Evolutionary conservation across 345 rosid species (phyloP), one percentile per base, ranked within the genome.

Genomic region (Arabidopsis suecica): DNA sequence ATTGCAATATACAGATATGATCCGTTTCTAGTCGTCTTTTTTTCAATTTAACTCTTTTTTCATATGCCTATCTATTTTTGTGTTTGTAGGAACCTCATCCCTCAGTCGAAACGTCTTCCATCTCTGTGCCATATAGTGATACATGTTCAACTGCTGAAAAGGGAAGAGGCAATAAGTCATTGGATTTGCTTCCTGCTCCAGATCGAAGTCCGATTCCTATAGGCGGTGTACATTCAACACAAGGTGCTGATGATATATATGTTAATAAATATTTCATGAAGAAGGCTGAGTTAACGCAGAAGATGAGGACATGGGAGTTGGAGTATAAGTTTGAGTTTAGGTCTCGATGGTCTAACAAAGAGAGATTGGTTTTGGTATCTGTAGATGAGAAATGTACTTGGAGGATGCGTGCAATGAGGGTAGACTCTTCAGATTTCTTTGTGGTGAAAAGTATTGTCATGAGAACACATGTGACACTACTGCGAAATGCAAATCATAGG

Each of bases 381-480:
- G 3, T 66, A 0, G 60, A 50, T 13, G 47, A 36, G 2, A 66
- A 51, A 50, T 49, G 71, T 45, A 11, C 4, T 7, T 66, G 34
- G 71, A 49, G 32, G 22, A 22, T 66, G 34, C 47, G 22, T 34
- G 59, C 45, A 12, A 34, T 13, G 1, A 63, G 37, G 10, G 4
- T 28, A 5, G 8, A 1, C 16, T 65, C 60, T 20, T 66, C 23
- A 4, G 28, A 18, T 0, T 9, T 9, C 3, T 50, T 51, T 53
- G 49, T 67, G 20, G 61, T 51, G 36, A 67, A 48, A 23, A 38
- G 0, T 38, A 14, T 23, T 23, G 53, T 6, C 38, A 37, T 38
- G 23, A 37, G 5, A 61, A 67, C n/a, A 67, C 25, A 8, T 67
- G 61, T 23, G 71, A 51, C 5, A 37, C 60, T 13, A 51, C 48